Conservation (phyloP, 306 rosid species). For the Cucumis melo region DNA sequence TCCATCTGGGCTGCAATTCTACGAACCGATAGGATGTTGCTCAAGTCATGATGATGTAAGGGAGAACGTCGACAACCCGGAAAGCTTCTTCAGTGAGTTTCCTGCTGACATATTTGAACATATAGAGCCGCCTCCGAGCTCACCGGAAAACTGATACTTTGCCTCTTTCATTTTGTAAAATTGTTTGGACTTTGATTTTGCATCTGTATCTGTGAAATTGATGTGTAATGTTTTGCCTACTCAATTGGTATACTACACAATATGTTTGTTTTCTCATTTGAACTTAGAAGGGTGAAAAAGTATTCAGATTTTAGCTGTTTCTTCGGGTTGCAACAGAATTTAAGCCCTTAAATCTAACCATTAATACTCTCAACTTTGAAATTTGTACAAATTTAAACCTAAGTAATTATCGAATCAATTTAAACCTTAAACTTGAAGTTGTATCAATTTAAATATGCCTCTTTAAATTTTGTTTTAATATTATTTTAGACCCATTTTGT, state of each 20-base stretch:
- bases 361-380: too few species aligned
- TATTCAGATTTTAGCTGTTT: background rate
- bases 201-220: background rate
- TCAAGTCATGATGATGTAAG: conserved; percentile 12
- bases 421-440: too few species aligned
- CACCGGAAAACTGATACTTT: background rate
- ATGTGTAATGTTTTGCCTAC: background rate
- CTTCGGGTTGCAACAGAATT: background rate
- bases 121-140: conserved; percentile 28
- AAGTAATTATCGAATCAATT: too few species aligned
- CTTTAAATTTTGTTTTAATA: too few species aligned
- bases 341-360: too few species aligned
- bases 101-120: conserved; percentile 57
- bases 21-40: conserved; percentile 29
- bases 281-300: background rate
- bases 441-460: too few species aligned
- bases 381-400: too few species aligned
- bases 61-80: conserved; percentile 14
- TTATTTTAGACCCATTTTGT: too few species aligned
- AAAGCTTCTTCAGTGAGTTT: conserved; percentile 57
- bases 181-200: background rate
- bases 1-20: conserved; percentile 21
- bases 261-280: background rate
- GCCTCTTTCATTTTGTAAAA: background rate
- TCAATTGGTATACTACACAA: background rate